A percentile compares a stretch with the other conserved stretches of the same genome.
Conservation (phyloP, 1,284 basidiomycete species). For the Singerocomus inundabilis region DNA sequence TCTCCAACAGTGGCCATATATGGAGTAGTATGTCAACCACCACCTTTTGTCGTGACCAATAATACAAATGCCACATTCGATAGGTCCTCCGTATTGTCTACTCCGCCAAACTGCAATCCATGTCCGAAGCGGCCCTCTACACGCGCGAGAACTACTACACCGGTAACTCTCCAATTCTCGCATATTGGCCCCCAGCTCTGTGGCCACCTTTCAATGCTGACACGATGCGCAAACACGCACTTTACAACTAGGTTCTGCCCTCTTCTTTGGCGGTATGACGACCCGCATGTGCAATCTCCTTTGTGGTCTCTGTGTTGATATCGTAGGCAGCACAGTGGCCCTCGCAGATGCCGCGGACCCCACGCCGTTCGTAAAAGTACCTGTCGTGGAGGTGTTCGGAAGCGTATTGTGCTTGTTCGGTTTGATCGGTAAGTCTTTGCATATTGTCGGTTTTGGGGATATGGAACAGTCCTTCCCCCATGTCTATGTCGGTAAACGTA, state of each 20-base stretch:
- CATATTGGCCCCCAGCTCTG: not conserved
- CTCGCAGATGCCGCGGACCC: conserved; percentile 92
- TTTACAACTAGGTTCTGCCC: conserved; percentile 75
- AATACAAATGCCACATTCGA: too few relatives aligned
- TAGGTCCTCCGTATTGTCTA: conserved; percentile 95
- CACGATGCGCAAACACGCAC: too few relatives aligned
- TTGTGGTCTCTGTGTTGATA: conserved; percentile 87
- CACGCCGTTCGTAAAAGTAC: conserved; percentile 89
- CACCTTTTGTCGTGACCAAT: not conserved
- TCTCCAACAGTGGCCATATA: too few relatives aligned
- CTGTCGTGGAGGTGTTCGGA: conserved; percentile 93
- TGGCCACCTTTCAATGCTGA: too few relatives aligned
- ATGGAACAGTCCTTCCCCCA: too few relatives aligned
- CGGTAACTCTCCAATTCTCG: conserved; percentile 53
- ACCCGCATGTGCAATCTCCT: conserved; percentile 92
- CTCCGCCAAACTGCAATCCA: conserved; percentile 69
- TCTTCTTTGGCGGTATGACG: conserved; percentile 94
- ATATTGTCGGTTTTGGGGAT: not conserved
- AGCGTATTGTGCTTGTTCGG: conserved; percentile 91
- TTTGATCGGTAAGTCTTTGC: conserved; percentile 71
- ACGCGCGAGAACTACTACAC: conserved; percentile 89
- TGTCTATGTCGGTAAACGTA: not conserved
- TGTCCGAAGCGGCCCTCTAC: conserved; percentile 67
- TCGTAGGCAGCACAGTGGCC: conserved; percentile 91
- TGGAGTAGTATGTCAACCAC: conserved; percentile 68